Conservation (phyloP, 805 yeast genomes). For the Ogataea nitratoaversa region DNA sequence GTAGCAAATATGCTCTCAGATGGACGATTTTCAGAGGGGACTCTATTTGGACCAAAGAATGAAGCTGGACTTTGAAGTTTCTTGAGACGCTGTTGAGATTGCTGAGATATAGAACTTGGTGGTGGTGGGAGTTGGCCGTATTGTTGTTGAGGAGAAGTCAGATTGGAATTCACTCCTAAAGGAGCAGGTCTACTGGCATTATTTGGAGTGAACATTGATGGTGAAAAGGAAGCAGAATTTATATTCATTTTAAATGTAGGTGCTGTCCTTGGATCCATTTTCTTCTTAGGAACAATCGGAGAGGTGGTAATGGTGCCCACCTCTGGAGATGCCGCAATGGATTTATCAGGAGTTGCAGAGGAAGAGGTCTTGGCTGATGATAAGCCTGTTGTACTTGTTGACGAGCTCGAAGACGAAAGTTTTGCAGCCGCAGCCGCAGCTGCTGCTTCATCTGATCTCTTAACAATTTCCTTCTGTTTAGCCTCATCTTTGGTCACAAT, state of each 20-base stretch:
- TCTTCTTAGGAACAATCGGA: constrained; percentile 34
- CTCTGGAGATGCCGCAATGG: constrained; percentile 1
- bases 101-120: constrained; percentile 1
- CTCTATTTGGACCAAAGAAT: constrained; percentile 36
- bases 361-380: not conserved
- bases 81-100: constrained; percentile 11
- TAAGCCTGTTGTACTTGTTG: not conserved
- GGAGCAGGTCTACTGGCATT: constrained; percentile 14
- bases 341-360: constrained; percentile 1
- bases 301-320: constrained; percentile 6
- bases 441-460: constrained; percentile 20
- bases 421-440: constrained; percentile 7
- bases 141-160: constrained; percentile 2
- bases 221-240: constrained; percentile 62
- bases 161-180: constrained; percentile 3
- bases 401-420: constrained; percentile 20
- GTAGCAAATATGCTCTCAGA: constrained; percentile 33
- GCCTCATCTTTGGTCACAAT: constrained; percentile 61
- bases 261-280: constrained; percentile 50
- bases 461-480: constrained; percentile 60
- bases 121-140: constrained; percentile 2
- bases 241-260: constrained; percentile 68
- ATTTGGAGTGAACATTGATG: constrained; percentile 27
- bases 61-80: constrained; percentile 18
- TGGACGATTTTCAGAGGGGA: constrained; percentile 10